Percentiles rank a stretch among this genome's conserved stretches.
Conservation (phyloP, 306 rosid species). For the Acacia confusa region DNA sequence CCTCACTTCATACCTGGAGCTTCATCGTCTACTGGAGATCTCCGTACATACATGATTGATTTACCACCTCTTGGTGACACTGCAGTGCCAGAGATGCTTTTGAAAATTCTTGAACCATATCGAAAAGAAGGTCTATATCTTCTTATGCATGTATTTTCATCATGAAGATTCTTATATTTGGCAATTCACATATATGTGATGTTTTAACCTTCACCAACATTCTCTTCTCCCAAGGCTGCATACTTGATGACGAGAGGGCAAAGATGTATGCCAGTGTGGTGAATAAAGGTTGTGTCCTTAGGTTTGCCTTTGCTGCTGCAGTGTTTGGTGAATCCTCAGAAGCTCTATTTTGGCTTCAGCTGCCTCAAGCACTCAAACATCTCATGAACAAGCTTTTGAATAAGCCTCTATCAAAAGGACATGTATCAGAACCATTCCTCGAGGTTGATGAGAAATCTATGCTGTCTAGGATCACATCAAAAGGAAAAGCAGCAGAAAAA, state of each 20-base stretch:
- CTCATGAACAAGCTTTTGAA: slow-evolving; percentile 63
- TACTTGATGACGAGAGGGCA: slow-evolving; percentile 90
- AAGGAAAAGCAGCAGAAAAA: slow-evolving; percentile 65
- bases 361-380: slow-evolving; percentile 81
- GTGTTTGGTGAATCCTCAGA: slow-evolving; percentile 86
- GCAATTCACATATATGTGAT: slow-evolving; percentile 27
- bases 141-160: slow-evolving; percentile 34
- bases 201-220: slow-evolving; percentile 33
- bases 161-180: slow-evolving; percentile 13
- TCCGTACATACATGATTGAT: slow-evolving; percentile 77
- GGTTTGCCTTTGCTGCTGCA: slow-evolving; percentile 94
- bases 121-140: slow-evolving; percentile 73
- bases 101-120: slow-evolving; percentile 91
- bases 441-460: slow-evolving; percentile 66
- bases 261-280: slow-evolving; percentile 84
- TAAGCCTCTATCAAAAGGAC: slow-evolving; percentile 56
- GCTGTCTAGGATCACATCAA: slow-evolving; percentile 77
- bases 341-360: slow-evolving; percentile 95
- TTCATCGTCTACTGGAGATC: slow-evolving; percentile 66
- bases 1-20: slow-evolving; percentile 82
- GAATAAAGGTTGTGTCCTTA: slow-evolving; percentile 72
- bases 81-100: slow-evolving; percentile 92
- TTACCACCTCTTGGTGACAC: slow-evolving; percentile 79
- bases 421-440: slow-evolving; percentile 39
- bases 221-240: slow-evolving; percentile 62